Evolutionary conservation across 2,329 filamentous ascomycete species (phyloP).

Genomic region (Aureobasidium sp.): DNA sequence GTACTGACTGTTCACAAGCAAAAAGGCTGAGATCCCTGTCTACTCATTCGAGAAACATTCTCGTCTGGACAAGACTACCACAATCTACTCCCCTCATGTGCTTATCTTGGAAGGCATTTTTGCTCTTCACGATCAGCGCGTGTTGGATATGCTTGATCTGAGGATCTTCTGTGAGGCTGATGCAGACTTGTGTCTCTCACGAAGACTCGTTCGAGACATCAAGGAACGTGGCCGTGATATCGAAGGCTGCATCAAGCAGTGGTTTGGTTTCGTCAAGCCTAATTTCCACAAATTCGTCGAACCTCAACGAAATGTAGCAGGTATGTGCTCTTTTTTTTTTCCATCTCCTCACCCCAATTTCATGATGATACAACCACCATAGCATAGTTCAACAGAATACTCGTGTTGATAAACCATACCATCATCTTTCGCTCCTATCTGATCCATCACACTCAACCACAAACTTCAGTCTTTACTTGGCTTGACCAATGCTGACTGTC

Average conservation of each 20-base stretch:
- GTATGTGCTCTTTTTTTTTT: conserved; percentile 37
- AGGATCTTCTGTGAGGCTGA: conserved; percentile 97
- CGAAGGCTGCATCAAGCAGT: conserved; percentile 95
- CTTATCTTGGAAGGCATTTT: conserved; percentile 94
- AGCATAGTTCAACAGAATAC: conserved; percentile 37
- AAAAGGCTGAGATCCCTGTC: conserved; percentile 81
- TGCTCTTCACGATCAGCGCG: conserved; percentile 79
- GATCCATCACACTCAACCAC: conserved; percentile 20
- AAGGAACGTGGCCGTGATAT: conserved; percentile 83
- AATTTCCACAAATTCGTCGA: conserved; percentile 94
- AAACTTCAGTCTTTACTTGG: background rate
- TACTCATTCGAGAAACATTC: conserved; percentile 95
- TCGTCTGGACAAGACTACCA: conserved; percentile 68
- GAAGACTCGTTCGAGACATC: conserved; percentile 82
- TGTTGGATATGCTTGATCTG: conserved; percentile 83
- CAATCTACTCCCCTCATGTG: conserved; percentile 94
- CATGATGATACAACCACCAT: conserved; percentile 32
- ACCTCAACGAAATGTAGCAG: conserved; percentile 79
- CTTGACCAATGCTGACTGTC: conserved; percentile 18
- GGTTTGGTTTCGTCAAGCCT: conserved; percentile 93
- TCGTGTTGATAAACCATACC: conserved; percentile 30
- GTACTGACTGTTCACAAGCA: conserved; percentile 43
- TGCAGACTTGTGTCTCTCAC: conserved; percentile 82
- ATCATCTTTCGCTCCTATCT: conserved; percentile 33
- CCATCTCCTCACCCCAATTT: conserved; percentile 5